Evolutionary conservation across 2,329 filamentous ascomycete species (phyloP), one percentile per base, ranked within the genome.

Genomic region (Neonectria coccinea): DNA sequence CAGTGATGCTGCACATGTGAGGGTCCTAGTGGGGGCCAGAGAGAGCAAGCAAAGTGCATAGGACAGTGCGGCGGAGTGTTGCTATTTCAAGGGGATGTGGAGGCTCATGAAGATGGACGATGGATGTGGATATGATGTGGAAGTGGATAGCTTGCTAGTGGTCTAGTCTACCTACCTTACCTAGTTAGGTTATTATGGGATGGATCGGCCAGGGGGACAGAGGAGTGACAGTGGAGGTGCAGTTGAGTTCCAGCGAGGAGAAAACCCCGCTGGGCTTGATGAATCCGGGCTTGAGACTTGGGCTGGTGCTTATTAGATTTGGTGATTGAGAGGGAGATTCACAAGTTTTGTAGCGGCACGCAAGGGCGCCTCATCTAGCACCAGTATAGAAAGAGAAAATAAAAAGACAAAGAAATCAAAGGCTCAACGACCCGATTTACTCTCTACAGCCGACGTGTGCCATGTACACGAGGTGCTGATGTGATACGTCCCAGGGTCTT

Each of bases 391-490:
- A 42, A 51, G 18, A 39, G 14, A 6, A 6, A 25, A 25, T 7
- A 29, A 29, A 36, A 16, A 25, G 42, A 12, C 29, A 39, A 47
- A 47, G 39, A 39, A 22, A 63, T 63, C 60, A 63, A 51, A 58
- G 48, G 48, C 54, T 33, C 36, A 11, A 31, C 5, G 55, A 45
- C 54, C 54, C 48, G 54, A 56, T 63, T 58, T 61, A 57, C 55
- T 64, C 48, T 67, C 59, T 44, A 33, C 63, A 62, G 52, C 56
- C 59, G 47, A 55, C 62, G 60, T 58, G 51, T 58, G 51, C 62
- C 62, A 69, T 64, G 62, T 63, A 58, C 62, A 62, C 62, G 42
- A 60, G 60, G 52, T 60, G 42, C 52, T 52, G 42, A 68, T 58
- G 67, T 44, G 50, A 36, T 51, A 59, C 50, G 20, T 20, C 27